Evolutionary conservation across 2,329 filamentous ascomycete genomes (phyloP).

Genomic region (Botryotinia convoluta): DNA sequence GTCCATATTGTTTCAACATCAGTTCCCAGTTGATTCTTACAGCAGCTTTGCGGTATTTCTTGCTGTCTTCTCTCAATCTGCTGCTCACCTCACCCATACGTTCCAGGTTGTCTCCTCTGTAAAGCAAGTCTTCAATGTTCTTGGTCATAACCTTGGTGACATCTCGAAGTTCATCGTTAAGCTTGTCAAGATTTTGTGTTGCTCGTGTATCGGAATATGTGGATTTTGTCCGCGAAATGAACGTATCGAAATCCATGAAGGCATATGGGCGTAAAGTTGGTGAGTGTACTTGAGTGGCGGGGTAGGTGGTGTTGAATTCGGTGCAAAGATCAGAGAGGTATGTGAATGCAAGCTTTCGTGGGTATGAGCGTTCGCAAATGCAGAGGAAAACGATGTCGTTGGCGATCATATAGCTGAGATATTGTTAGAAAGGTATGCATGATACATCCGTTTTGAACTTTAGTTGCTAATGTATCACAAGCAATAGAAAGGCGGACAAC

Average conservation of each 20-base stretch:
- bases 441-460: not conserved
- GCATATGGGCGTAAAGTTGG: constrained; percentile 83
- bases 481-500: not conserved
- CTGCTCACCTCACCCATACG: constrained; percentile 95
- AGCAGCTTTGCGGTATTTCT: constrained; percentile 89
- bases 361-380: constrained; percentile 91
- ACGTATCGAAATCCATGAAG: constrained; percentile 97
- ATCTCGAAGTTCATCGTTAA: constrained; percentile 96
- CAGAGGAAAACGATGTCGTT: constrained; percentile 84
- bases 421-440: constrained; percentile 9
- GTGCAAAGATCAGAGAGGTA: constrained; percentile 89
- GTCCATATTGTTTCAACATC: constrained; percentile 93
- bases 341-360: constrained; percentile 96
- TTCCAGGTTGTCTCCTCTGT: constrained; percentile 90
- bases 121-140: constrained; percentile 97
- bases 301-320: constrained; percentile 89
- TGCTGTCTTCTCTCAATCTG: constrained; percentile 83
- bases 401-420: constrained; percentile 74
- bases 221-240: constrained; percentile 88
- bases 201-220: constrained; percentile 93
- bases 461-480: not conserved
- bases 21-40: constrained; percentile 98
- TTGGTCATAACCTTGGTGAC: constrained; percentile 99
- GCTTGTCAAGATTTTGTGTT: constrained; percentile 85
- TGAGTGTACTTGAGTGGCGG: constrained; percentile 67